Percentiles rank a stretch among this genome's conserved stretches.
These are phyloP conservation scores for Cocos nucifera DNA, from an alignment of 176 grass and related monocot genomes.

Conservation along the genomic window DNA sequence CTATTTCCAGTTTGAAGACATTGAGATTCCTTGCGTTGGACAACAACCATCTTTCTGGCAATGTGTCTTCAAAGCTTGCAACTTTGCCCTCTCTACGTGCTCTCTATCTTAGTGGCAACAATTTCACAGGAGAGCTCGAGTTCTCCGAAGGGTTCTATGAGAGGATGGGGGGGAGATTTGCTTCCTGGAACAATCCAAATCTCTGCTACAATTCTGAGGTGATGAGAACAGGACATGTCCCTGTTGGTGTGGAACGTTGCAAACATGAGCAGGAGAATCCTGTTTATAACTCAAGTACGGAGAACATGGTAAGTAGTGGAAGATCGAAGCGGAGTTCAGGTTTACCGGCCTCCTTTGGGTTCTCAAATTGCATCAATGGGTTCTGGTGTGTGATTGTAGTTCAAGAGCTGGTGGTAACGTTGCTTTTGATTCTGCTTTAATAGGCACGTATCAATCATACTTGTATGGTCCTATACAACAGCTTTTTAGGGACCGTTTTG, in stretches of 20 bases:
- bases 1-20: slow-evolving; percentile 37
- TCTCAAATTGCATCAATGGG: slow-evolving; percentile 7
- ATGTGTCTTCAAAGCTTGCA: slow-evolving; percentile 44
- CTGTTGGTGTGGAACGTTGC: slow-evolving; percentile 35
- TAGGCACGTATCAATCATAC: slow-evolving; percentile 5
- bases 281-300: not conserved
- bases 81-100: slow-evolving; percentile 47
- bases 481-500: not conserved
- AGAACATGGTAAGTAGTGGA: slow-evolving; percentile 7
- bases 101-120: slow-evolving; percentile 84
- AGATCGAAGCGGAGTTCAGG: slow-evolving; percentile 46
- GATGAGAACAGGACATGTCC: slow-evolving; percentile 16
- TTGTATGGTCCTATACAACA: not conserved
- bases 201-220: slow-evolving; percentile 39
- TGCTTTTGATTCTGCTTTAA: slow-evolving; percentile 24
- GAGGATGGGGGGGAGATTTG: slow-evolving; percentile 74
- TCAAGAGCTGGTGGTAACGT: slow-evolving; percentile 15
- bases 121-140: slow-evolving; percentile 54
- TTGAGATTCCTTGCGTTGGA: slow-evolving; percentile 69
- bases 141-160: slow-evolving; percentile 62
- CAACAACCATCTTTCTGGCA: slow-evolving; percentile 55
- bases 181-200: slow-evolving; percentile 78
- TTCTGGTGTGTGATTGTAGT: slow-evolving; percentile 27
- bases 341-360: slow-evolving; percentile 13
- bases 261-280: slow-evolving; percentile 27